phyloP scores from a whole-genome alignment of 1,139 yeast genomes.

The Lodderomyces pseudojiufengensis region DNA sequence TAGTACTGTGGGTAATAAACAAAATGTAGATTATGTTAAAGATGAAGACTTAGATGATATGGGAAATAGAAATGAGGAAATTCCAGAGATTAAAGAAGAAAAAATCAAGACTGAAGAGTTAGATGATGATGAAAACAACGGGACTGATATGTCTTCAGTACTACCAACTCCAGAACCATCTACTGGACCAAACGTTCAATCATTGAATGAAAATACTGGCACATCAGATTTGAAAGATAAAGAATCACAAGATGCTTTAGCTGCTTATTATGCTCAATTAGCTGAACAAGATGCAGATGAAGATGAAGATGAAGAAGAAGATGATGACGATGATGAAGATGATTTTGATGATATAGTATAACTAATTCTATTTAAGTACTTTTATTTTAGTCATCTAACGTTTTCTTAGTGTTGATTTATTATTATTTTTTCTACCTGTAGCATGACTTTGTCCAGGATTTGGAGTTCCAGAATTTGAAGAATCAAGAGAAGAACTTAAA shows the following conservation, averaged over 20 bases:
- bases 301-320: slow-evolving; percentile 61
- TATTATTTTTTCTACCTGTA: too few relatives aligned
- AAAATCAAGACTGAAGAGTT: slow-evolving; percentile 9
- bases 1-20: slow-evolving; percentile 67
- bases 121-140: slow-evolving; percentile 3
- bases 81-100: slow-evolving; percentile 2
- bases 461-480: background rate
- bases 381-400: too few relatives aligned
- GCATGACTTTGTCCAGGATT: background rate
- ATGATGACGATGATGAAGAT: slow-evolving; percentile 40
- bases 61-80: background rate
- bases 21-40: slow-evolving; percentile 27
- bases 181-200: background rate
- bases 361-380: too few relatives aligned
- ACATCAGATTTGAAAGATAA: slow-evolving; percentile 44
- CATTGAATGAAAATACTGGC: background rate
- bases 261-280: slow-evolving; percentile 72
- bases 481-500: too few relatives aligned
- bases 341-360: slow-evolving; percentile 11
- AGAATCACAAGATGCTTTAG: slow-evolving; percentile 74
- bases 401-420: too few relatives aligned
- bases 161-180: slow-evolving; percentile 8
- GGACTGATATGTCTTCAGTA: slow-evolving; percentile 2
- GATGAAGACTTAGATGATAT: slow-evolving; percentile 9
- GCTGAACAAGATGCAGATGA: slow-evolving; percentile 61